A percentile compares a stretch with the other conserved stretches of the same genome.
phyloP scores from a whole-genome alignment of 2,329 filamentous ascomycete species.

The Celoporthe dispersa region DNA sequence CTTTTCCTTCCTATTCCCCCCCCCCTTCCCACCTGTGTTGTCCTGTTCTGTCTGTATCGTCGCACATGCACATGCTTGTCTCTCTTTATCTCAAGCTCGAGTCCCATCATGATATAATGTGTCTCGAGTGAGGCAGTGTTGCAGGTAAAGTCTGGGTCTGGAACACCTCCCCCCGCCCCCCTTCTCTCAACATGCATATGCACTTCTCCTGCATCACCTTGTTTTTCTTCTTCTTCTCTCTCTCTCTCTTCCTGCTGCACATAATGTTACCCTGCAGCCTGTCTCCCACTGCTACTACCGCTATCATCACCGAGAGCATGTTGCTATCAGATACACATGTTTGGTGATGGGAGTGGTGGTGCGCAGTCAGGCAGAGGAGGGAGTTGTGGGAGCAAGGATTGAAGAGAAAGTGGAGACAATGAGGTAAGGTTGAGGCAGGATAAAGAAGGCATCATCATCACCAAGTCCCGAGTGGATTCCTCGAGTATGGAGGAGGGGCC shows the following conservation, averaged over 20 bases:
- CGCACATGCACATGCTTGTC: slow-evolving; percentile 4
- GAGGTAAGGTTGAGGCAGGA: slow-evolving; percentile 11
- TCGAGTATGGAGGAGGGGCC: background rate
- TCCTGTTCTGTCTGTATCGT: background rate
- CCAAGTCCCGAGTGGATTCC: slow-evolving; percentile 7
- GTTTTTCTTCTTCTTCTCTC: background rate
- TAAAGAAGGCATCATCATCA: slow-evolving; percentile 11
- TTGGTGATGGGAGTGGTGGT: slow-evolving; percentile 4
- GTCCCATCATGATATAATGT: background rate
- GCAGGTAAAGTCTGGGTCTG: slow-evolving; percentile 1
- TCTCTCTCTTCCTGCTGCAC: background rate
- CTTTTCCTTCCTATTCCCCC: background rate
- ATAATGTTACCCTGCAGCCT: background rate
- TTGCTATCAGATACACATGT: background rate
- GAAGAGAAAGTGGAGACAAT: slow-evolving; percentile 15
- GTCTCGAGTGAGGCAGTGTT: slow-evolving; percentile 12
- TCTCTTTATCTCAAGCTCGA: background rate
- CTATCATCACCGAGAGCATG: background rate
- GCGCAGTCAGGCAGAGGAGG: background rate
- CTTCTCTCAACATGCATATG: background rate
- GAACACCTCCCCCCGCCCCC: background rate
- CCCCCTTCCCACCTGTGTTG: too few relatives aligned
- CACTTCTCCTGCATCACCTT: too few relatives aligned
- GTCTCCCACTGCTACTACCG: background rate
- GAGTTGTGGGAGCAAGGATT: background rate